phyloP scores from a whole-genome alignment of 1,284 basidiomycete species.

The Fistulina hepatica region DNA sequence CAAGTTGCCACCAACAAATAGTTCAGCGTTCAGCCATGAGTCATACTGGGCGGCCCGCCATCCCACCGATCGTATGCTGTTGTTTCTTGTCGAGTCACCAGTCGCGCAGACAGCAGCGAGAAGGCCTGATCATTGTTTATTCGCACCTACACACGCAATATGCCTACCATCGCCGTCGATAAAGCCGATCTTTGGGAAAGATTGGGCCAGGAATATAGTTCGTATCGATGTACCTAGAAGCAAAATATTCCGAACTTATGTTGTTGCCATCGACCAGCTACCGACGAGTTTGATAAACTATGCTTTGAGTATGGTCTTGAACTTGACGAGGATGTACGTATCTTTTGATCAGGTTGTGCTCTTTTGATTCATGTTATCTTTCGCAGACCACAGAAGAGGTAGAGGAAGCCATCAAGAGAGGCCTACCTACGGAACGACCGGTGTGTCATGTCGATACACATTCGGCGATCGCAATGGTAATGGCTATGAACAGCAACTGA shows the following conservation, averaged over 20 bases:
- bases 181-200: constrained; percentile 89
- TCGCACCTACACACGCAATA: constrained; percentile 23
- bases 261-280: constrained; percentile 42
- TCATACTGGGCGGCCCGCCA: too few relatives aligned
- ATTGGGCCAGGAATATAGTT: constrained; percentile 80
- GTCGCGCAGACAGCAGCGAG: too few relatives aligned
- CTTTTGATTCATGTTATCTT: constrained; percentile 3
- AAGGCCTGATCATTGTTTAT: not conserved
- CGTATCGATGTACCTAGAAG: constrained; percentile 20
- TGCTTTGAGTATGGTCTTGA: constrained; percentile 98
- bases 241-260: too few relatives aligned
- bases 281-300: constrained; percentile 90
- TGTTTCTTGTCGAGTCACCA: too few relatives aligned
- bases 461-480: constrained; percentile 1
- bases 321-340: constrained; percentile 88
- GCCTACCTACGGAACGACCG: constrained; percentile 71
- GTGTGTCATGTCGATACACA: constrained; percentile 32
- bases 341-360: not conserved
- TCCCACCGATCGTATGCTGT: too few relatives aligned
- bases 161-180: constrained; percentile 95
- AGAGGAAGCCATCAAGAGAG: constrained; percentile 70
- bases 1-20: too few relatives aligned
- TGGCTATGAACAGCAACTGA: constrained; percentile 75
- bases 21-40: too few relatives aligned
- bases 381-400: constrained; percentile 82